phyloP scores from a whole-genome alignment of 2,329 filamentous ascomycete genomes.

The Exophiala dermatitidis region DNA sequence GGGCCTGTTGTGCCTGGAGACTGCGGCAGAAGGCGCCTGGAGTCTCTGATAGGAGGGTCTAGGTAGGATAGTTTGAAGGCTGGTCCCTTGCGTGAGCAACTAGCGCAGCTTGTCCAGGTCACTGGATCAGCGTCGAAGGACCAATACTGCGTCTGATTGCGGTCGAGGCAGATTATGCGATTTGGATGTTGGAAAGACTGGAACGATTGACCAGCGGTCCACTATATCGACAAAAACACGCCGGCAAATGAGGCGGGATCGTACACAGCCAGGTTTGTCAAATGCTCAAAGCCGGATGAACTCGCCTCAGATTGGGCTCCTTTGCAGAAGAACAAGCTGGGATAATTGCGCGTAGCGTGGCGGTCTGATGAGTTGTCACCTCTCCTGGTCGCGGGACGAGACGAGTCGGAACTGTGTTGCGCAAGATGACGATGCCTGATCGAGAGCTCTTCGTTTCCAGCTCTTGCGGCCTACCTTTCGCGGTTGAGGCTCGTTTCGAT shows the following conservation, averaged over 20 bases:
- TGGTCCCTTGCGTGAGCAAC: conserved; percentile 37
- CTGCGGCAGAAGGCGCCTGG: conserved; percentile 14
- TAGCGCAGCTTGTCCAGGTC: conserved; percentile 38
- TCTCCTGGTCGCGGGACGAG: conserved; percentile 3
- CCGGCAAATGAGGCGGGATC: conserved; percentile 24
- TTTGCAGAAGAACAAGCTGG: conserved; percentile 36
- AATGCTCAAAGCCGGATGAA: conserved; percentile 16
- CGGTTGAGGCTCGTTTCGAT: conserved; percentile 5
- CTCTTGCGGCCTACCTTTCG: conserved; percentile 7
- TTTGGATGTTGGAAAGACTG: conserved; percentile 7
- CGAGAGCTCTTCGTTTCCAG: conserved; percentile 4
- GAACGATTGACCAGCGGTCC: conserved; percentile 16
- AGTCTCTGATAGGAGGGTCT: conserved; percentile 38
- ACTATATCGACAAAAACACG: conserved; percentile 20
- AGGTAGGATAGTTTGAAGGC: conserved; percentile 35
- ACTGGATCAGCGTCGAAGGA: conserved; percentile 33
- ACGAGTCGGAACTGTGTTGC: conserved; percentile 11
- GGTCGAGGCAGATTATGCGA: conserved; percentile 2
- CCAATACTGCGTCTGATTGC: conserved; percentile 21
- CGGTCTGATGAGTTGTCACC: conserved; percentile 39
- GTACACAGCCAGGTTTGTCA: conserved; percentile 15
- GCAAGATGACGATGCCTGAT: conserved; percentile 18
- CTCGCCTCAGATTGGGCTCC: conserved; percentile 36
- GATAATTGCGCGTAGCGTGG: conserved; percentile 28
- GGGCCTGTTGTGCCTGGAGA: conserved; percentile 18